phyloP scores from a whole-genome alignment of 1,284 basidiomycete genomes.

The Ceratobasidium theobromae region DNA sequence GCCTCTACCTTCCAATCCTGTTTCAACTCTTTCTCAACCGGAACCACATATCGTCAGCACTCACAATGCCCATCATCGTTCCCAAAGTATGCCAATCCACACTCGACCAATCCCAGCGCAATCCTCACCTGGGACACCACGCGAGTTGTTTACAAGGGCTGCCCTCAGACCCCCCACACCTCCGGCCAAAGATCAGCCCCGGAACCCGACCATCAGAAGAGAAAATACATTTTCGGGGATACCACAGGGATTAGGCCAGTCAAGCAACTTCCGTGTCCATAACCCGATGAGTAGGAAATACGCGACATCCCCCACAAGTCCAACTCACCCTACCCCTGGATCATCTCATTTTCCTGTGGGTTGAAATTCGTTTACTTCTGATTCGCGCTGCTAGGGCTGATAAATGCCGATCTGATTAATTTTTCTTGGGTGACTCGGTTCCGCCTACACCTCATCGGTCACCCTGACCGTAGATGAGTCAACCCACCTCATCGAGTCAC shows the following conservation, averaged over 20 bases:
- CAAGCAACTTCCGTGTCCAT: neutral
- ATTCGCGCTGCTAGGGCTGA: no score
- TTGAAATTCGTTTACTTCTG: neutral
- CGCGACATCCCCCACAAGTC: neutral
- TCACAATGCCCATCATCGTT: neutral
- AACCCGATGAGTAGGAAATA: neutral
- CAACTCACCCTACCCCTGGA: neutral
- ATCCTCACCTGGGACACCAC: neutral
- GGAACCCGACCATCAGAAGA: neutral
- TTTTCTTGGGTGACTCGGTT: no score
- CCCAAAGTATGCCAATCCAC: neutral
- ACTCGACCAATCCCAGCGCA: neutral
- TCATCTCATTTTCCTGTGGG: neutral
- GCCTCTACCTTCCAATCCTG: neutral
- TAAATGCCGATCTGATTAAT: no score
- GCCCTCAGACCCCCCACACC: constrained; percentile 3
- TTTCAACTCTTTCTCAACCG: neutral
- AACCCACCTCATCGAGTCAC: neutral
- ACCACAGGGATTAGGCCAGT: neutral
- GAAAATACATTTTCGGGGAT: neutral
- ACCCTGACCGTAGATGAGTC: neutral
- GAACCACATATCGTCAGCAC: neutral
- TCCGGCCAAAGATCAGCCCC: constrained; percentile 12
- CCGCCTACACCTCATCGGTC: no score
- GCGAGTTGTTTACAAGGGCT: constrained; percentile 23